Evolutionary conservation across 176 grass and related monocot species (phyloP).

Genomic region (Coix lacrymajobi): DNA sequence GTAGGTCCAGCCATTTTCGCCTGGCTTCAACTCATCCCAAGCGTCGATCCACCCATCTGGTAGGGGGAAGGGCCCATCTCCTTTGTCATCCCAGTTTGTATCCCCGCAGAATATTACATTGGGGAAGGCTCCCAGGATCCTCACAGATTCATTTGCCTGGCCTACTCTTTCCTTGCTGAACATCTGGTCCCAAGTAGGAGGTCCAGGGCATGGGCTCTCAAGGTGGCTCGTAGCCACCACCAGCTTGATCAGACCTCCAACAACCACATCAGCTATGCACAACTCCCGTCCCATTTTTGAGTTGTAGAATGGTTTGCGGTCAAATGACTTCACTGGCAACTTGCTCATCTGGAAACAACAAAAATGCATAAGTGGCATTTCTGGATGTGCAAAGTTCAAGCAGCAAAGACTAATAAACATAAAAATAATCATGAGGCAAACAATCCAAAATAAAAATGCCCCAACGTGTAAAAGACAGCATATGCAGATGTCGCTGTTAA

Average conservation of each 20-base stretch:
- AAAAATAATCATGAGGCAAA: background rate
- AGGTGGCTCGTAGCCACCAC: conserved; percentile 74
- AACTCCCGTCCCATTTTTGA: conserved; percentile 81
- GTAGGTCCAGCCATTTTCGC: conserved; percentile 71
- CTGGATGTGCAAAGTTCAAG: background rate
- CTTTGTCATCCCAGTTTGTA: conserved; percentile 92
- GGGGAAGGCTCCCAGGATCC: conserved; percentile 27
- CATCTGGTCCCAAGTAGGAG: conserved; percentile 86
- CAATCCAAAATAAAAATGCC: background rate
- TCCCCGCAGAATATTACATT: conserved; percentile 73
- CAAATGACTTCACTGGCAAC: conserved; percentile 48
- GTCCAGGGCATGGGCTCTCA: conserved; percentile 78
- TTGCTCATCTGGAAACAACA: conserved; percentile 59
- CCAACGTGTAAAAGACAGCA: background rate
- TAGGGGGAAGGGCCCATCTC: conserved; percentile 63
- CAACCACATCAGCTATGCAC: conserved; percentile 42
- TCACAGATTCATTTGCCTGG: conserved; percentile 60
- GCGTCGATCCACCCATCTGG: conserved; percentile 63
- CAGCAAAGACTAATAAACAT: background rate
- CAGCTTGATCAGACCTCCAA: conserved; percentile 34
- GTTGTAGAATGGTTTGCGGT: conserved; percentile 40
- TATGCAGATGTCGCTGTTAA: background rate
- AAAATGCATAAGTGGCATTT: background rate
- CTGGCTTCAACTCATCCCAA: conserved; percentile 61
- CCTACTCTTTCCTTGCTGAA: conserved; percentile 60